These are phyloP conservation scores for Boletus insuetus DNA, from an alignment of 768 basidiomycete genomes.

Conservation along the genomic window DNA sequence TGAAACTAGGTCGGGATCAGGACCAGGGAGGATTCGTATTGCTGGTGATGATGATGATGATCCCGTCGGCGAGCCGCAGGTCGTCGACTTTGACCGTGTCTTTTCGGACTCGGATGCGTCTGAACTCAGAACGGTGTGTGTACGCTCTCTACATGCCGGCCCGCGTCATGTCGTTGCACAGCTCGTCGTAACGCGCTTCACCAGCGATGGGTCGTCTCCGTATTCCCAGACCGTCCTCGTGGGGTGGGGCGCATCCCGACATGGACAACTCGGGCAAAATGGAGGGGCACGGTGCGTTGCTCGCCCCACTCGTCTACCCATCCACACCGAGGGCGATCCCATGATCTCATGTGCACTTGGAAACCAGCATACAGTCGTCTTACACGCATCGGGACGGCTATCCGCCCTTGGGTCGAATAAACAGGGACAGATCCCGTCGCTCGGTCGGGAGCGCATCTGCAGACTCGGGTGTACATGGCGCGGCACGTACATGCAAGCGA, in stretches of 20 bases:
- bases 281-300: conserved; percentile 4
- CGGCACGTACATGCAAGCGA: conserved; percentile 55
- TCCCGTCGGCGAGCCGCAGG: neutral
- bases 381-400: conserved; percentile 45
- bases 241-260: conserved; percentile 85
- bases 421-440: conserved; percentile 60
- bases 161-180: conserved; percentile 68
- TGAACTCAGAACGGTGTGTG: conserved; percentile 21
- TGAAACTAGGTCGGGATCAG: neutral
- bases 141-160: conserved; percentile 56
- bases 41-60: no score
- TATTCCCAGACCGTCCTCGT: conserved; percentile 36
- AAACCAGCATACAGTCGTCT: conserved; percentile 51
- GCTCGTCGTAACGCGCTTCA: conserved; percentile 30
- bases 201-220: conserved; percentile 21
- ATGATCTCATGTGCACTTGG: conserved; percentile 41
- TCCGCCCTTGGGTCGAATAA: conserved; percentile 64
- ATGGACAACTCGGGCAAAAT: conserved; percentile 73
- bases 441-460: conserved; percentile 28
- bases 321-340: conserved; percentile 29
- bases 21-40: no score
- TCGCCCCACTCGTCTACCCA: conserved; percentile 35
- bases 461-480: conserved; percentile 74
- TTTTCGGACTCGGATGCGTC: conserved; percentile 31
- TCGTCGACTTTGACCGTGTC: conserved; percentile 14